These are phyloP conservation scores for Calophaca sinica DNA, from an alignment of 306 rosid genomes.

Conservation along the genomic window DNA sequence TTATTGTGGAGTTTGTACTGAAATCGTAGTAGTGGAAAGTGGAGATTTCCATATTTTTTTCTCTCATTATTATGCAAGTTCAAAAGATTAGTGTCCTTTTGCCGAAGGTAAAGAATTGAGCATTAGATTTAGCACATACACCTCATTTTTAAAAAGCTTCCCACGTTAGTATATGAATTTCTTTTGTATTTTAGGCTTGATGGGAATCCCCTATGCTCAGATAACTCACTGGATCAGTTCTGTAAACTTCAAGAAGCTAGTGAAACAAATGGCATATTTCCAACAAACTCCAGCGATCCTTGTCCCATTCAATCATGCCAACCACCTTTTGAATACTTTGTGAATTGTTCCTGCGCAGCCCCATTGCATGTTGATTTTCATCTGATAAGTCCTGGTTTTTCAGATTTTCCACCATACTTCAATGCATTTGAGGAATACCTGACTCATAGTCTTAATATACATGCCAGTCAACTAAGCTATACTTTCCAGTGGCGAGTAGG, in stretches of 20 bases:
- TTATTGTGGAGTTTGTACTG: constrained; percentile 33
- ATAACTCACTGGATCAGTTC: constrained; percentile 49
- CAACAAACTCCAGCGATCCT: constrained; percentile 37
- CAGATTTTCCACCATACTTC: constrained; percentile 62
- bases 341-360: constrained; percentile 66
- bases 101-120: background rate
- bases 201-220: constrained; percentile 85
- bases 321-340: constrained; percentile 63
- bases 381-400: constrained; percentile 91
- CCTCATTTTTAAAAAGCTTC: constrained; percentile 4
- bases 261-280: background rate
- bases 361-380: constrained; percentile 76
- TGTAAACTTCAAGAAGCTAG: constrained; percentile 56
- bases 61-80: no score
- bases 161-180: constrained; percentile 15
- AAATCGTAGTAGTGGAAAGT: constrained; percentile 7
- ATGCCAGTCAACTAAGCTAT: constrained; percentile 62
- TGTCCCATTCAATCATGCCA: constrained; percentile 75
- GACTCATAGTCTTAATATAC: constrained; percentile 54
- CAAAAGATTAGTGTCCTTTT: background rate
- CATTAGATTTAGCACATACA: constrained; percentile 20
- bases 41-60: no score
- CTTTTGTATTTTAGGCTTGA: constrained; percentile 70
- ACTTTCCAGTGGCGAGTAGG: constrained; percentile 65
- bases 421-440: constrained; percentile 53